A percentile compares a stretch with the other conserved stretches of the same genome.
Evolutionary conservation across 1,284 basidiomycete genomes (phyloP).

Genomic region (Puccinia novopanici): DNA sequence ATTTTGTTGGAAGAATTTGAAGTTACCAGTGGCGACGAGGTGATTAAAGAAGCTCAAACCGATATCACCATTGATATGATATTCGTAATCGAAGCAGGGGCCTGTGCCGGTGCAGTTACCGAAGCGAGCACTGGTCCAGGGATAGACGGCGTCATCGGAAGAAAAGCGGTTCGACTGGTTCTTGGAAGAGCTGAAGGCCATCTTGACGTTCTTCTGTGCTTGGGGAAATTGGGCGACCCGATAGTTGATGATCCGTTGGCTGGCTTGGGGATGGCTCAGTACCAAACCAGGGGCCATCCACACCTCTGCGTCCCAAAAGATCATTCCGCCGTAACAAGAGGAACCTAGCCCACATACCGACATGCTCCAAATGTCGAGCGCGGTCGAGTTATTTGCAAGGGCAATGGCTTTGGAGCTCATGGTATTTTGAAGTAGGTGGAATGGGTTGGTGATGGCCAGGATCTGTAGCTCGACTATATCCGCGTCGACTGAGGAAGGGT

Average conservation of each 20-base stretch:
- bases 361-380: slow-evolving; percentile 29
- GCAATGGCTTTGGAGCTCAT: slow-evolving; percentile 56
- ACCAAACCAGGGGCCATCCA: slow-evolving; percentile 56
- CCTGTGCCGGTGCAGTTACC: slow-evolving; percentile 52
- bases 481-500: slow-evolving; percentile 32
- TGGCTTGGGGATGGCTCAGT: slow-evolving; percentile 53
- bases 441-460: slow-evolving; percentile 54
- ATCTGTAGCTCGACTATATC: slow-evolving; percentile 53
- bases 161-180: slow-evolving; percentile 47
- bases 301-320: slow-evolving; percentile 56
- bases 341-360: slow-evolving; percentile 12
- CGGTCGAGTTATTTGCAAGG: slow-evolving; percentile 54
- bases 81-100: slow-evolving; percentile 54
- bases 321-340: slow-evolving; percentile 52
- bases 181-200: slow-evolving; percentile 49
- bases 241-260: slow-evolving; percentile 55
- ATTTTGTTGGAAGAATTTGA: slow-evolving; percentile 53
- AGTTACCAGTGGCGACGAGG: slow-evolving; percentile 54
- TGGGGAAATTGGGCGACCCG: slow-evolving; percentile 53
- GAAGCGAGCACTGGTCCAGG: slow-evolving; percentile 54
- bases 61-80: slow-evolving; percentile 56
- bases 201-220: slow-evolving; percentile 38
- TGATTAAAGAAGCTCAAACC: slow-evolving; percentile 54
- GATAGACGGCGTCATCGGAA: slow-evolving; percentile 54
- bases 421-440: slow-evolving; percentile 54